Evolutionary conservation across 306 rosid species (phyloP), one percentile per base, ranked within the genome.

Genomic region (Castanospermum australe): DNA sequence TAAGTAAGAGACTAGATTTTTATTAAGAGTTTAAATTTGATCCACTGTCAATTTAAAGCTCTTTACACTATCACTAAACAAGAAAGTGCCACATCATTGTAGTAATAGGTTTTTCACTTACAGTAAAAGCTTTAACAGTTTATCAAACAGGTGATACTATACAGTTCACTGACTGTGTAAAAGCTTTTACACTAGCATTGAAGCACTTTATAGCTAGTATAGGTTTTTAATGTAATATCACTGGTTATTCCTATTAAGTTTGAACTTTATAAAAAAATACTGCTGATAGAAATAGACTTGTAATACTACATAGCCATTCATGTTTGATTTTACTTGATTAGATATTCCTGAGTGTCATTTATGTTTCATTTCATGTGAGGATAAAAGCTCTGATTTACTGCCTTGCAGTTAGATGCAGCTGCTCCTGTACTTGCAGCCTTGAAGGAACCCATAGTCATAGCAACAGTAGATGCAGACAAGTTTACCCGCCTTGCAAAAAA

Each of bases 391-490:
- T 70, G 57, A 11, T 41, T 75, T 80, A 36, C 70, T 63, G 6
- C 67, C 64, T 86, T 77, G 82, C 87, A 93, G 99, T 85, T 96
- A 87, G 98, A 95, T 84, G 92, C 92, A 48, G 99, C 98, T 0
- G 99, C 98, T 0, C 94, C 96, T 57, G 82, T 82, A 68, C 98
- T 95, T 67, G 94, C 98, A 54, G 76, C 72, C 65, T 79, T 93
- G 91, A 91, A 85, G 80, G 83, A 88, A 63, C 98, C 98, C n/a
- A 77, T 95, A 56, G 72, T 85, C 80, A 87, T 95, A 60, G 98
- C 96, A 4, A 95, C 93, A 89, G 86, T 93, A 67, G 56, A 95
- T 76, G 98, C 97, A 22, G 99, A 95, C 86, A 95, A 95, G 87
- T 89, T 74, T 78, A 82, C 90, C 17, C 25, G 90, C 67, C 86